Evolutionary conservation across 495 filamentous ascomycete genomes (phyloP), one percentile per base, ranked within the genome.

Genomic region (Amorphotheca resinae): DNA sequence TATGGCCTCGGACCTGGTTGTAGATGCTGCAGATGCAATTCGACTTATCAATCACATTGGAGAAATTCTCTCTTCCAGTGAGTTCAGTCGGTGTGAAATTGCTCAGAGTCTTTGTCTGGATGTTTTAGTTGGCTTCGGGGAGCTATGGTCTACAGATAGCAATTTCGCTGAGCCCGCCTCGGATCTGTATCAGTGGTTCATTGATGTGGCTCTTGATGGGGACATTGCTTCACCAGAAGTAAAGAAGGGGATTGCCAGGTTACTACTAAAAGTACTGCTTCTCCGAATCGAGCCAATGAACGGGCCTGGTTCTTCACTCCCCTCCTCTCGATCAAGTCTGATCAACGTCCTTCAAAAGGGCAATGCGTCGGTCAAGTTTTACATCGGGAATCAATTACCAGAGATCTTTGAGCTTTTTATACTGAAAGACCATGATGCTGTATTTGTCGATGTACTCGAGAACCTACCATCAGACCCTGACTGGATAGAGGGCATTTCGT

Each of bases 141-240:
- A 64, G 18, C 62, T 79, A 42, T 94, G 85, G 84, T 41, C 33
- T 49, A 61, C 63, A 31, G 57, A 67, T 8, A 76, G 40, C 41
- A 79, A n/a, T 68, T 64, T 33, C 64, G 67, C 65, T 12, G 69
- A 74, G 1, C 66, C 70, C 41, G 84, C 76, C 20, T 69, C 74
- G 35, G 78, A 85, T 33, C 58, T 96, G n/a, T 96, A 95, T 59
- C 58, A 68, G 16, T 88, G 83, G 72, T 79, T 89, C 50, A 71
- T 86, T 16, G 75, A 73, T 25, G 67, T 64, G 14, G 68, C 74
- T 1, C 53, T 94, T 12, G 65, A 72, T 21, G 77, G 69, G 36
- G 72, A 70, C 14, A 71, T 76, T 41, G 66, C 82, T 12, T 88
- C 87, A 4, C 58, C 78, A 12, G 67, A 65, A 22, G 72, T 80